Evolutionary conservation across 73 alveolate species (phyloP), one percentile per base, ranked within the genome.

Genomic region (Paramecium caudatum): DNA sequence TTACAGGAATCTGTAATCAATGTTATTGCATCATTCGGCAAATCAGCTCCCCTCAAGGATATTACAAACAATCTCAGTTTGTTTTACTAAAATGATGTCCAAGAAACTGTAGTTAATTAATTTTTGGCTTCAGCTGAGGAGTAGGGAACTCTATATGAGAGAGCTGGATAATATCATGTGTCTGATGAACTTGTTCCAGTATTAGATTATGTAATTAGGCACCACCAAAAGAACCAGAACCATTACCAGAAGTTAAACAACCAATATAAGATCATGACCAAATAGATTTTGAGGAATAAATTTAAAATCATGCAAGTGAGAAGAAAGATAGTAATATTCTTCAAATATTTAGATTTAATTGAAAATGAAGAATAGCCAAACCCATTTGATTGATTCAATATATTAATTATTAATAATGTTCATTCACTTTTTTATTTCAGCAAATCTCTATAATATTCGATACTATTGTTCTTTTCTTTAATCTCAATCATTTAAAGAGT

Each of bases 101-200:
- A 65, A 3, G 83, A 65, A 65, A 25, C 32, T 6, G 33, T 5
- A 12, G 83, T 65, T 30, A 36, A 65, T 65, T 32, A 9, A 5
- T 65, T 13, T 36, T 65, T 65, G 55, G 83, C 47, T 3, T 33
- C 19, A 30, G 83, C 83, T n/a, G 83, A 65, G n/a, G 83, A 65
- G 17, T 32, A 23, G 27, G 83, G 83, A 65, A 65, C 39, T 9
- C 27, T 65, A 7, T 65, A 33, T 65, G 83, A 65, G 34, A 65
- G 83, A 65, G 19, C 47, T 2, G 83, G 83, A 10, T 10, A 33
- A 65, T 65, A 65, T 8, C 47, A 36, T 34, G 55, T 65, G 32
- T n/a, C 83, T 15, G 12, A 65, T 13, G 83, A 65, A 33, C 34
- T 65, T 4, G 9, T 65, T 3, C 83, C 83, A 65, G 13, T 43